Evolutionary conservation across 2,329 filamentous ascomycete genomes (phyloP), one percentile per base, ranked within the genome.

Genomic region (Fusarium mundagurra): DNA sequence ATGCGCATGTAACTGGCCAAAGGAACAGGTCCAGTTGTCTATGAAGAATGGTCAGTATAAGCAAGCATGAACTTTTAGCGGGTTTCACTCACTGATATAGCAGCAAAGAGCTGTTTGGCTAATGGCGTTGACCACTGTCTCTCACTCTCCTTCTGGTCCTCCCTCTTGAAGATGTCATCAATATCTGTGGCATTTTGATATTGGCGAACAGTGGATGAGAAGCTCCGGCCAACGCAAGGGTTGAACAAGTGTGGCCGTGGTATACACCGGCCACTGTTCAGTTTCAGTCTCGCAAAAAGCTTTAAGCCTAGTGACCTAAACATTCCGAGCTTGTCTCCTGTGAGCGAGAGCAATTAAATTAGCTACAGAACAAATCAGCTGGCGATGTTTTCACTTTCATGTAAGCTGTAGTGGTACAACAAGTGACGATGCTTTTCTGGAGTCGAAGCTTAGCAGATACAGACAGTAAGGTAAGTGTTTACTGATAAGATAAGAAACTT

Each of bases 1-100:
- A 98, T 97, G 81, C 96, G 95, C 96, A 99, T 99, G 83, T 95
- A 99, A 60, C 94, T 92, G 10, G 96, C 95, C 69, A 99, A 89
- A 2, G 96, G 94, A 34, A 98, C 91, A 8, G 96, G 96, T 0
- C 96, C 96, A 17, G 96, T 98, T 45, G 92, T 84, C 85, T 87
- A 63, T 22, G 47, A 50, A 59, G 41, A 38, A 47, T 31, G 43
- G 29, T 53, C 10, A 69, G 57, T 47, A 36, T 45, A 36, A 39
- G 43, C n/a, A 34, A 41, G 43, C n/a, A 34, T 20, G 18, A n/a
- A 17, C 13, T 14, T 20, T 11, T 8, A 27, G 18, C 6, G n/a
- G 22, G 18, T 13, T n/a, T 31, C 22, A 39, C 48, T 51, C 24
- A 97, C 95, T 75, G 92, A 92, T 73, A 98, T 98, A 51, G 95